Conservation (phyloP, 352 stramenopile species). For the Globisporangium megalacanthum region DNA sequence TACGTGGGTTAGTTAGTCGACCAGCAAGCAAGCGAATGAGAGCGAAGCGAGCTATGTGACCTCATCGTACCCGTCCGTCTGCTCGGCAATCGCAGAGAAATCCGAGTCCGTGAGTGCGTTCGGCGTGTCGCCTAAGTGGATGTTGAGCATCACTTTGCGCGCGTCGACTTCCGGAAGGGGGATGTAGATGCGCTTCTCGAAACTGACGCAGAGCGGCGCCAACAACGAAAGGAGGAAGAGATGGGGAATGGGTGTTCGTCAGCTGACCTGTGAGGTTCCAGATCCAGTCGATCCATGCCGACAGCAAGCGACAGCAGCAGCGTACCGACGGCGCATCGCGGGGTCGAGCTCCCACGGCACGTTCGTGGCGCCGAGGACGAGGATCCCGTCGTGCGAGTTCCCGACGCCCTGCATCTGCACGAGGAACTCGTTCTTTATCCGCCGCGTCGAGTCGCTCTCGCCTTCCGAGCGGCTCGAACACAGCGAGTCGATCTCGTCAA, state of each 20-base stretch:
- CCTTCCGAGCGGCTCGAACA: conserved; percentile 89
- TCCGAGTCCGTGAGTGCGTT: conserved; percentile 92
- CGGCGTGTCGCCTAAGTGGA: conserved; percentile 97
- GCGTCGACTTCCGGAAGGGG: conserved; percentile 92
- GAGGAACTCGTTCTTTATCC: conserved; percentile 99
- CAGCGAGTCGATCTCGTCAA: conserved; percentile 98
- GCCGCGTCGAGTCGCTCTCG: conserved; percentile 93
- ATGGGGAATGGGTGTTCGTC: not conserved
- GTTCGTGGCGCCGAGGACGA: conserved; percentile 98
- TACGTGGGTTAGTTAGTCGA: too few species aligned
- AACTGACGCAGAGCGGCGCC: conserved; percentile 43
- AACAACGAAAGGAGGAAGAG: not conserved
- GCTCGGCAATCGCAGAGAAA: conserved; percentile 90
- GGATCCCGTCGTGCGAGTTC: conserved; percentile 86
- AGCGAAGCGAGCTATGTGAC: not conserved
- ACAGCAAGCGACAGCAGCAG: not conserved
- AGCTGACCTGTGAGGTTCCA: too few species aligned
- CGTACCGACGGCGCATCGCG: conserved; percentile 92
- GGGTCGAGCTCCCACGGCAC: conserved; percentile 98
- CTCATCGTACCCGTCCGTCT: conserved; percentile 87
- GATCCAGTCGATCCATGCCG: too few species aligned
- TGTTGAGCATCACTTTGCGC: conserved; percentile 94
- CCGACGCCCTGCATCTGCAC: conserved; percentile 97
- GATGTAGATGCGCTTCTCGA: conserved; percentile 99
- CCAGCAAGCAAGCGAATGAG: not conserved